Conservation (phyloP, 805 yeast genomes). For the Candida tammaniensis region DNA sequence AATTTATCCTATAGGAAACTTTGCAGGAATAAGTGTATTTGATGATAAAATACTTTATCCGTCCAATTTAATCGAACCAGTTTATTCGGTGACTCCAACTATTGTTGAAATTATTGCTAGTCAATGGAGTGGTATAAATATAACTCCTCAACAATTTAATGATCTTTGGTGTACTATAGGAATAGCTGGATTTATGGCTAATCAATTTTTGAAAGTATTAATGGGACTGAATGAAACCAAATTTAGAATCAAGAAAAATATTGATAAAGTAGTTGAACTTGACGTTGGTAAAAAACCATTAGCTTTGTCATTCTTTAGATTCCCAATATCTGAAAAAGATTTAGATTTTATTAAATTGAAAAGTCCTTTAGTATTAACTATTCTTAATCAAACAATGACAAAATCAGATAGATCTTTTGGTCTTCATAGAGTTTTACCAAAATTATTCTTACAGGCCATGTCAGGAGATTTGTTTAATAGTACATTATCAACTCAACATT, state of each 20-base stretch:
- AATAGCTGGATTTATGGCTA: slow-evolving; percentile 77
- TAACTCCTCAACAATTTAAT: slow-evolving; percentile 72
- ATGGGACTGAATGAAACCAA: slow-evolving; percentile 85
- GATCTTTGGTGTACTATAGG: slow-evolving; percentile 92
- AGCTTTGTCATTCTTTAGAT: slow-evolving; percentile 64
- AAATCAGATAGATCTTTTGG: slow-evolving; percentile 96
- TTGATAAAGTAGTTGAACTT: slow-evolving; percentile 64
- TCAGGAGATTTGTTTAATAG: slow-evolving; percentile 86
- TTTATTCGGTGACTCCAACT: slow-evolving; percentile 64
- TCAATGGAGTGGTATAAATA: slow-evolving; percentile 93
- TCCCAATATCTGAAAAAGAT: slow-evolving; percentile 62
- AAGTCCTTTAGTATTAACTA: slow-evolving; percentile 81
- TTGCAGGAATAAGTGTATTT: slow-evolving; percentile 70
- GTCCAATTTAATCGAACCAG: slow-evolving; percentile 72
- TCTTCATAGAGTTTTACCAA: slow-evolving; percentile 84
- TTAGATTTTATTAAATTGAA: slow-evolving; percentile 70
- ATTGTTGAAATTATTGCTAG: slow-evolving; percentile 70
- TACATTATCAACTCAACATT: slow-evolving; percentile 74
- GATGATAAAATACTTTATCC: slow-evolving; percentile 67
- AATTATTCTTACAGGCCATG: slow-evolving; percentile 89
- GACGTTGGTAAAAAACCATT: slow-evolving; percentile 82
- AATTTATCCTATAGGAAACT: slow-evolving; percentile 46
- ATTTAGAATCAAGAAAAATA: slow-evolving; percentile 60
- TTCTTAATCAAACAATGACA: slow-evolving; percentile 88
- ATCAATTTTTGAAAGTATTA: slow-evolving; percentile 61